Evolutionary conservation across 31 red algal genomes (phyloP).

Genomic region (Bonnemaisonia californica): DNA sequence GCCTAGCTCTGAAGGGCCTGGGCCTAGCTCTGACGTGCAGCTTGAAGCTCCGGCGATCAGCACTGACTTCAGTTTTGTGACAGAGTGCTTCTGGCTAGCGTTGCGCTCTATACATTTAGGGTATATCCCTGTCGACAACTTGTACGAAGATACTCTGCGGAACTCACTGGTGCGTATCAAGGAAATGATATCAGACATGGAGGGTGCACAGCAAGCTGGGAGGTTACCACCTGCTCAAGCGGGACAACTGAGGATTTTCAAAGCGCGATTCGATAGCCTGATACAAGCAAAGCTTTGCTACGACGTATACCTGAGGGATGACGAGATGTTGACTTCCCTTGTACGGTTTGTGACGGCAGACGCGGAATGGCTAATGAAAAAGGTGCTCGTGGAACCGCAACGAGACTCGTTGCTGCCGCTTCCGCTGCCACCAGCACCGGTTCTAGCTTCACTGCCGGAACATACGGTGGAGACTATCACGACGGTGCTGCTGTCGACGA

Average conservation of each 20-base stretch:
- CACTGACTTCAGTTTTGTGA: slow-evolving; percentile 81
- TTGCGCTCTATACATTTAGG: slow-evolving; percentile 74
- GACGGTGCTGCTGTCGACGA: slow-evolving; percentile 61
- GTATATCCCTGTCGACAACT: slow-evolving; percentile 71
- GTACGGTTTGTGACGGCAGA: slow-evolving; percentile 76
- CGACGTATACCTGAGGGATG: slow-evolving; percentile 88
- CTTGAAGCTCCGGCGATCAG: slow-evolving; percentile 8
- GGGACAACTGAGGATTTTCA: slow-evolving; percentile 65
- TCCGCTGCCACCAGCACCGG: slow-evolving; percentile 59
- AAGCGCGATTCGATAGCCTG: slow-evolving; percentile 55
- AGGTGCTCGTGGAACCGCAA: slow-evolving; percentile 37
- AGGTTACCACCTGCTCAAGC: slow-evolving; percentile 52
- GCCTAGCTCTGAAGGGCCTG: background rate
- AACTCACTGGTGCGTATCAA: slow-evolving; percentile 64
- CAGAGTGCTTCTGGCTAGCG: slow-evolving; percentile 94
- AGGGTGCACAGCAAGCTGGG: slow-evolving; percentile 45
- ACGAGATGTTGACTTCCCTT: slow-evolving; percentile 59
- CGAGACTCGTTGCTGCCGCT: slow-evolving; percentile 68
- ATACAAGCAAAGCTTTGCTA: slow-evolving; percentile 77
- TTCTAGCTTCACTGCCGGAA: slow-evolving; percentile 86
- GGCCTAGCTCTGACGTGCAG: background rate
- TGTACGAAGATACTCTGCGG: slow-evolving; percentile 83
- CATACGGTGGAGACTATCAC: slow-evolving; percentile 83
- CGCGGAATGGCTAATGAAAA: slow-evolving; percentile 86
- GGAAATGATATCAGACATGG: slow-evolving; percentile 76